Evolutionary conservation across 306 rosid species (phyloP).

Genomic region (Astragalus membranaceus): DNA sequence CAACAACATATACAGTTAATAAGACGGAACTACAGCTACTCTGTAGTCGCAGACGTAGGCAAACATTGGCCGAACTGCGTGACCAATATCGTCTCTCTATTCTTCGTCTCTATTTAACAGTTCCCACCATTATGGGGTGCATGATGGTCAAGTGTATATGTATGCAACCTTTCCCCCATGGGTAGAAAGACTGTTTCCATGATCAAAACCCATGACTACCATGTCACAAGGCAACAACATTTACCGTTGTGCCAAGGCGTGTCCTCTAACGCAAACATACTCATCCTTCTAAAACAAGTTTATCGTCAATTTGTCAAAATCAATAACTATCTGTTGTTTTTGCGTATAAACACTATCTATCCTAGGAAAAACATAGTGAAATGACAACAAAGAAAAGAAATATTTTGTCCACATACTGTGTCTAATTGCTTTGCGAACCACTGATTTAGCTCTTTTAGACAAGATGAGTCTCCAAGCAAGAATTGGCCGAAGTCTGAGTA

Average conservation of each 20-base stretch:
- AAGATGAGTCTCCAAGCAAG: conserved; percentile 81
- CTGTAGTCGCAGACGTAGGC: too few relatives aligned
- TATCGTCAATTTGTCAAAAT: not conserved
- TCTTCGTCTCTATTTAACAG: too few relatives aligned
- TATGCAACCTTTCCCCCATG: not conserved
- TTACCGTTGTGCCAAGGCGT: not conserved
- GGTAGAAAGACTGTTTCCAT: not conserved
- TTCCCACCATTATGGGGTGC: not conserved
- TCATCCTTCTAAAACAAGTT: not conserved
- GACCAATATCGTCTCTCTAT: too few relatives aligned
- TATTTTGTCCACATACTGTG: conserved; percentile 48
- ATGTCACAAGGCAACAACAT: not conserved
- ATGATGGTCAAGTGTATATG: not conserved
- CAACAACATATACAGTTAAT: too few relatives aligned
- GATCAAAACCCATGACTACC: not conserved
- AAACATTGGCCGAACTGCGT: too few relatives aligned
- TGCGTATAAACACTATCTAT: not conserved
- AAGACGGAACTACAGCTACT: too few relatives aligned
- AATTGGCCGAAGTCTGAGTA: conserved; percentile 80
- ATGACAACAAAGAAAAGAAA: not conserved
- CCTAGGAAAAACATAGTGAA: not conserved
- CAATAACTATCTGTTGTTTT: not conserved
- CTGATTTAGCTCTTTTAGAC: conserved; percentile 81
- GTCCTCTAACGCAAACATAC: not conserved
- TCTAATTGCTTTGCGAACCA: conserved; percentile 96